A percentile compares a stretch with the other conserved stretches of the same genome.
Conservation (phyloP, 371 early-diverging fungal species). For the Apophysomyces variabilis region DNA sequence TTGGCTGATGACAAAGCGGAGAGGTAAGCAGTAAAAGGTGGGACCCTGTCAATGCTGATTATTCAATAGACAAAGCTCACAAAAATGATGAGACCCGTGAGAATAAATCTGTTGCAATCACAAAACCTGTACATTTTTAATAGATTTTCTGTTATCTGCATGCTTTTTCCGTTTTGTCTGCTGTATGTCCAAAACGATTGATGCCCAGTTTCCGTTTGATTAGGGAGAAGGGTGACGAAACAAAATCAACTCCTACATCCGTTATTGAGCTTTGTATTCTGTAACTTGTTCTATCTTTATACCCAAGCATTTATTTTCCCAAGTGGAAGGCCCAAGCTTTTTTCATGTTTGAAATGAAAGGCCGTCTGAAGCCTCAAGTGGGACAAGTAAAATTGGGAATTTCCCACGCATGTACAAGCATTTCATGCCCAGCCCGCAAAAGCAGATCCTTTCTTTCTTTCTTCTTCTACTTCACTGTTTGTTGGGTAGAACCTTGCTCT, state of each 20-base stretch:
- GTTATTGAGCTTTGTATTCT: too few species aligned
- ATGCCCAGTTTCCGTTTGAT: too few species aligned
- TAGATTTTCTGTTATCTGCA: background rate
- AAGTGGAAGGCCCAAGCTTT: too few species aligned
- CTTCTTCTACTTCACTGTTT: background rate
- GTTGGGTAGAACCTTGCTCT: background rate
- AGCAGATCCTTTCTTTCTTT: background rate
- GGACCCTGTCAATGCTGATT: too few species aligned
- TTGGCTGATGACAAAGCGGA: slow-evolving; percentile 56
- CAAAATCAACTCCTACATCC: too few species aligned
- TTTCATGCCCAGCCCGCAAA: background rate
- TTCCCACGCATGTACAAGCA: slow-evolving; percentile 6
- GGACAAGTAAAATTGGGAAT: background rate
- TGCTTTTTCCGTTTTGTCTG: too few species aligned
- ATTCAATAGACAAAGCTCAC: background rate
- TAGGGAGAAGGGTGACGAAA: too few species aligned
- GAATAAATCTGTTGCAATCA: background rate
- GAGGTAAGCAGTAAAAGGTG: slow-evolving; percentile 18
- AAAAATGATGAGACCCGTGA: background rate
- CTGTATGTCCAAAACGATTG: too few species aligned
- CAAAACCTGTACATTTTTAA: background rate
- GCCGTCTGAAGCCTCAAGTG: too few species aligned
- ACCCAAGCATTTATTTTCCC: too few species aligned
- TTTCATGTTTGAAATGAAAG: too few species aligned
- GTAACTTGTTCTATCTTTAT: too few species aligned